These are phyloP conservation scores for Prillingera fragicola DNA, from an alignment of 1,284 basidiomycete genomes.

Conservation along the genomic window DNA sequence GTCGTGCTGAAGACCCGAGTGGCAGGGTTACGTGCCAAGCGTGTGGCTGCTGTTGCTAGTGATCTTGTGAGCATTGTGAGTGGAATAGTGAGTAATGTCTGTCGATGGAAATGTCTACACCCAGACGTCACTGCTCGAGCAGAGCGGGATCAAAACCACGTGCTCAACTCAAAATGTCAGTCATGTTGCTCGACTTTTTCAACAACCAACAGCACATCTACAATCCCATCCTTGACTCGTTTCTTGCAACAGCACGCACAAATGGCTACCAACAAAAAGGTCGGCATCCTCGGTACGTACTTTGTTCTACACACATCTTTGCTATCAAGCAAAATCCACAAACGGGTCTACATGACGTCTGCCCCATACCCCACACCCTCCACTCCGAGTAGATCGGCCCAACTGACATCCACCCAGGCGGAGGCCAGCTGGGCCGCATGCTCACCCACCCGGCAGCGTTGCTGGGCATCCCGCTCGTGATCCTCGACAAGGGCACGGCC, in stretches of 20 bases:
- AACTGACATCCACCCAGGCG: constrained; percentile 58
- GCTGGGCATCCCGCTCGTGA: constrained; percentile 77
- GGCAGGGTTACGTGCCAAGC: too few species aligned
- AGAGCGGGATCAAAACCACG: too few species aligned
- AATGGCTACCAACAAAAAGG: constrained; percentile 45
- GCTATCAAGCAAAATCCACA: too few species aligned
- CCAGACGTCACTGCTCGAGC: too few species aligned
- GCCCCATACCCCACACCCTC: not conserved
- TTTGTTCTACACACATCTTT: constrained; percentile 15
- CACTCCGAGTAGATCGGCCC: not conserved
- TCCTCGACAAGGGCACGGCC: constrained; percentile 74
- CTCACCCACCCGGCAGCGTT: constrained; percentile 84
- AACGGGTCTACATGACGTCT: too few species aligned
- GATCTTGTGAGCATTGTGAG: too few species aligned
- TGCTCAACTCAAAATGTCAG: too few species aligned
- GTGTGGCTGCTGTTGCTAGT: too few species aligned
- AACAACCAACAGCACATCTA: not conserved
- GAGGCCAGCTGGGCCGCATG: constrained; percentile 98
- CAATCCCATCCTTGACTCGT: not conserved
- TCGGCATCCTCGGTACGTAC: constrained; percentile 46
- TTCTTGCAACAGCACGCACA: not conserved
- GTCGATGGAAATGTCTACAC: too few species aligned
- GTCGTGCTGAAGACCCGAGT: constrained; percentile 8
- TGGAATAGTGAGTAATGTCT: too few species aligned
- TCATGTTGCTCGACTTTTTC: too few species aligned